Evolutionary conservation across 1,284 basidiomycete genomes (phyloP).

Genomic region (Rhodotorula sp.): DNA sequence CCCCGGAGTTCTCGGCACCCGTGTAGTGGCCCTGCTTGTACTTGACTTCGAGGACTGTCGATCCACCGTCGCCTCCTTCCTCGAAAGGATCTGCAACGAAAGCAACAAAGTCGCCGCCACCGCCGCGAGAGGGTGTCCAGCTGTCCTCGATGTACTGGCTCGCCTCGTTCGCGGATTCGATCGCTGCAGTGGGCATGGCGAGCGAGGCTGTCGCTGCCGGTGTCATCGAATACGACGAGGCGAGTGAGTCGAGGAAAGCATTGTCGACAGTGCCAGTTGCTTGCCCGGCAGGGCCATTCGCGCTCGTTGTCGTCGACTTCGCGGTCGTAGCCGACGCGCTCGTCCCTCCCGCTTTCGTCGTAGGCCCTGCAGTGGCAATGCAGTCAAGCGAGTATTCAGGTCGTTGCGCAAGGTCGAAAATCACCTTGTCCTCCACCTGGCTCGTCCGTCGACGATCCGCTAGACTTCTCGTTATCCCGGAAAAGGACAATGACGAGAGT

Average conservation of each 20-base stretch:
- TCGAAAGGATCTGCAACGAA: constrained; percentile 20
- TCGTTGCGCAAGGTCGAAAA: no score
- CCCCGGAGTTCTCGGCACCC: background rate
- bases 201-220: constrained; percentile 8
- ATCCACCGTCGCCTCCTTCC: background rate
- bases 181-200: constrained; percentile 4
- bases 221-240: constrained; percentile 10
- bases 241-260: constrained; percentile 22
- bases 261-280: background rate
- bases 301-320: background rate
- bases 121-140: constrained; percentile 3
- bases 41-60: constrained; percentile 7
- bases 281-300: background rate
- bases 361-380: background rate
- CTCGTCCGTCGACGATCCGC: no score
- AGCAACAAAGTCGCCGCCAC: background rate
- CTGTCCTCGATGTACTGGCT: background rate
- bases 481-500: no score
- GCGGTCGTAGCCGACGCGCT: background rate
- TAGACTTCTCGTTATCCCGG: no score
- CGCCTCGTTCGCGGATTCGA: background rate
- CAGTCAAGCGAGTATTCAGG: no score
- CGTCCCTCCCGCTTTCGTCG: no score
- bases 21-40: constrained; percentile 24
- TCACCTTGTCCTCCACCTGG: no score